Evolutionary conservation across 2,329 filamentous ascomycete species (phyloP).

Genomic region (Lasiodiplodia sp.): DNA sequence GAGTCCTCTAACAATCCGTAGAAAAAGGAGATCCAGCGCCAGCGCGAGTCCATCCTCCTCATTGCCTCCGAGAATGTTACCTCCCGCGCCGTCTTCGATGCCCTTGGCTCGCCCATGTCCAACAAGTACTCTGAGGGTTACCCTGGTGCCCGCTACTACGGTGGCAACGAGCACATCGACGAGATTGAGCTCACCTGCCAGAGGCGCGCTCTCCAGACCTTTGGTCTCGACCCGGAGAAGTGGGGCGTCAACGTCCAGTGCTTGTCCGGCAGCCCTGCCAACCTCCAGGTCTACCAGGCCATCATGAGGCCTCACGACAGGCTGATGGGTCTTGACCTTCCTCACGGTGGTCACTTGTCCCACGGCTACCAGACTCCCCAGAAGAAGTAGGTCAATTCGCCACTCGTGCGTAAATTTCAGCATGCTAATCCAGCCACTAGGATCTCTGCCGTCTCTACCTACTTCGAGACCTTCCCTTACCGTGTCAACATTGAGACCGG

Average conservation of each 20-base stretch:
- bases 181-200: slow-evolving; percentile 89
- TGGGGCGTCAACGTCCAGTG: slow-evolving; percentile 96
- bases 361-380: slow-evolving; percentile 97
- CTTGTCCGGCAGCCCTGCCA: slow-evolving; percentile 90
- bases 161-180: slow-evolving; percentile 96
- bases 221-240: slow-evolving; percentile 80
- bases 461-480: slow-evolving; percentile 98
- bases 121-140: slow-evolving; percentile 99
- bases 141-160: slow-evolving; percentile 94
- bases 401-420: background rate
- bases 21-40: slow-evolving; percentile 93
- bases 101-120: slow-evolving; percentile 63
- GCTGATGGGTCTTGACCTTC: slow-evolving; percentile 94
- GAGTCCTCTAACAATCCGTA: slow-evolving; percentile 45
- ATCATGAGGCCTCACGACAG: slow-evolving; percentile 95
- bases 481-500: slow-evolving; percentile 88
- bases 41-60: slow-evolving; percentile 91
- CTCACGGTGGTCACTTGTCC: slow-evolving; percentile 91
- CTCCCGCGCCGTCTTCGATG: slow-evolving; percentile 49
- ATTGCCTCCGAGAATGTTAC: slow-evolving; percentile 51
- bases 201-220: slow-evolving; percentile 85
- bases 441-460: slow-evolving; percentile 98
- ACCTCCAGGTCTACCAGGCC: slow-evolving; percentile 97
- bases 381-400: slow-evolving; percentile 71
- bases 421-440: slow-evolving; percentile 33